Conservation (phyloP, 2,329 filamentous ascomycete species). For the Paecilomyces sp. region DNA sequence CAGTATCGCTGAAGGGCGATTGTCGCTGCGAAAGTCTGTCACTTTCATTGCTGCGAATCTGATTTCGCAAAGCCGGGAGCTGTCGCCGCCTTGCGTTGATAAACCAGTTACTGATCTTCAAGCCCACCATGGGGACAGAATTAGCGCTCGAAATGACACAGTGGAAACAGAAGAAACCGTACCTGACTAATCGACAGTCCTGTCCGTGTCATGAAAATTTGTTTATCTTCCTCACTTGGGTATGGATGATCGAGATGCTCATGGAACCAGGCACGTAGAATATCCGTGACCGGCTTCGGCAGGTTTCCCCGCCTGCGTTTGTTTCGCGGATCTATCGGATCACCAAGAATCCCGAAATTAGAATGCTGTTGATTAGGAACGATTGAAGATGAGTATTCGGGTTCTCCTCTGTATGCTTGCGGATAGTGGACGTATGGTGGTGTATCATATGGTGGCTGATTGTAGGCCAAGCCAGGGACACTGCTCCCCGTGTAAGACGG, state of each 20-base stretch:
- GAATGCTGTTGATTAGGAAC: constrained; percentile 24
- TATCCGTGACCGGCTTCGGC: constrained; percentile 82
- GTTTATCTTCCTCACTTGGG: constrained; percentile 81
- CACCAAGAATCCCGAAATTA: constrained; percentile 32
- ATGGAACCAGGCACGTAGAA: constrained; percentile 71
- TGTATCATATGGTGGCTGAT: constrained; percentile 21
- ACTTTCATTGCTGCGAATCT: constrained; percentile 27
- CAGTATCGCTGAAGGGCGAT: not conserved
- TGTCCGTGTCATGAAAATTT: constrained; percentile 69
- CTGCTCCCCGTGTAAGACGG: constrained; percentile 13
- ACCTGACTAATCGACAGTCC: constrained; percentile 66
- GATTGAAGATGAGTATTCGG: constrained; percentile 24
- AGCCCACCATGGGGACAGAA: not conserved
- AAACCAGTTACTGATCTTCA: constrained; percentile 48
- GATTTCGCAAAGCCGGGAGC: constrained; percentile 39
- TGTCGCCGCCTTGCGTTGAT: constrained; percentile 45
- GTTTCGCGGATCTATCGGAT: constrained; percentile 29
- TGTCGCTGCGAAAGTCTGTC: not conserved
- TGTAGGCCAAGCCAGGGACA: constrained; percentile 16
- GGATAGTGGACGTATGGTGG: constrained; percentile 9
- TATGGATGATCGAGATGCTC: constrained; percentile 75
- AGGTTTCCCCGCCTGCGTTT: constrained; percentile 70
- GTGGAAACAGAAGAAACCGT: constrained; percentile 7
- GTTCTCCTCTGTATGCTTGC: constrained; percentile 22
- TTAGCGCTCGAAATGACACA: not conserved